phyloP scores from a whole-genome alignment of 1,139 yeast genomes.

The Suhomyces kunorum region DNA sequence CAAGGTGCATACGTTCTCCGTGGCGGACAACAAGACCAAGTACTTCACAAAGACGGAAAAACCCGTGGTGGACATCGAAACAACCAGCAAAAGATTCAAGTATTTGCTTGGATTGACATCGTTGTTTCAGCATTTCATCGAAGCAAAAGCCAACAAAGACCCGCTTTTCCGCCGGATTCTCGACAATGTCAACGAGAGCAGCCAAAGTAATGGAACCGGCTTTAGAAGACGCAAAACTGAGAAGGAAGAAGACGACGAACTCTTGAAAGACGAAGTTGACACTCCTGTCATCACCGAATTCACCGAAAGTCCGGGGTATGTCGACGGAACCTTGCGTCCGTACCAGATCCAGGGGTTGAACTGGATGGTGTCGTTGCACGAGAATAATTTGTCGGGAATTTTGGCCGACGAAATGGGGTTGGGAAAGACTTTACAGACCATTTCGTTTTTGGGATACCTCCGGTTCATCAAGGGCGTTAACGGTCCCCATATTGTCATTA shows the following conservation, averaged over 20 bases:
- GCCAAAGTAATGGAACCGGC: slow-evolving; percentile 13
- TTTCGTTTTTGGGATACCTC: slow-evolving; percentile 75
- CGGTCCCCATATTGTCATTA: slow-evolving; percentile 75
- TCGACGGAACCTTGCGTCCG: slow-evolving; percentile 68
- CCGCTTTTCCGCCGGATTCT: slow-evolving; percentile 54
- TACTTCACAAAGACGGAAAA: slow-evolving; percentile 55
- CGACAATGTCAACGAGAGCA: slow-evolving; percentile 34
- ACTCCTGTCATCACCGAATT: slow-evolving; percentile 52
- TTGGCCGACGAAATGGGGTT: slow-evolving; percentile 98
- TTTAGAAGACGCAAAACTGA: slow-evolving; percentile 60
- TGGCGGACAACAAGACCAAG: slow-evolving; percentile 15
- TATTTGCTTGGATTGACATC: slow-evolving; percentile 67
- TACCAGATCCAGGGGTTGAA: slow-evolving; percentile 92
- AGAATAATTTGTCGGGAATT: slow-evolving; percentile 84
- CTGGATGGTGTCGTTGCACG: slow-evolving; percentile 84
- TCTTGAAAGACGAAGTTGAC: slow-evolving; percentile 55
- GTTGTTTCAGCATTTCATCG: slow-evolving; percentile 67
- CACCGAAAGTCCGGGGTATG: slow-evolving; percentile 63
- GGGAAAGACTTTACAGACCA: slow-evolving; percentile 93
- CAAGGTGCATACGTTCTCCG: slow-evolving; percentile 7
- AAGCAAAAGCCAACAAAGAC: slow-evolving; percentile 65
- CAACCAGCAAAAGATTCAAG: slow-evolving; percentile 60
- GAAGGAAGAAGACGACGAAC: slow-evolving; percentile 71
- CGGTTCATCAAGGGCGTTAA: slow-evolving; percentile 58
- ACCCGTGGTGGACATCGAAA: slow-evolving; percentile 47